Base-by-base conservation (phyloP, 1,284 basidiomycete species). In the Golubevia sp. region DNA sequence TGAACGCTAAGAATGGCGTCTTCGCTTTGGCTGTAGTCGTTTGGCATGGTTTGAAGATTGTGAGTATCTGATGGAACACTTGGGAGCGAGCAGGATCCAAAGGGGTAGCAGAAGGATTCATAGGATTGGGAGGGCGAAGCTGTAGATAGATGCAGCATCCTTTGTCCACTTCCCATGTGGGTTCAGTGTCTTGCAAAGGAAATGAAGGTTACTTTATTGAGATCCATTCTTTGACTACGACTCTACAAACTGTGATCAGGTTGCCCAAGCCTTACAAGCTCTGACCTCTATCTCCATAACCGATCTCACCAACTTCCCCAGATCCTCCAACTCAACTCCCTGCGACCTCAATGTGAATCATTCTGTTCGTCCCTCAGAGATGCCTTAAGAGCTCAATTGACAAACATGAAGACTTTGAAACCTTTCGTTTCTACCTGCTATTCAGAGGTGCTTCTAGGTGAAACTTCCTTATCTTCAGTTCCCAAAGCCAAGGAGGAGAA, bases 251-350 rank as follows among this genome's bases (percentile, higher is more conserved):
- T n/a, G n/a, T n/a, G n/a, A n/a, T n/a, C n/a, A n/a, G n/a, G n/a
- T n/a, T n/a, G n/a, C n/a, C n/a, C n/a, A n/a, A n/a, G 30, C 30
- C 5, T 34, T 34, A 34, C 2, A 24, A 24, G 53, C n/a, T 56
- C 52, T 49, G n/a, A 24, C n/a, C 23, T 49, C 25, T 59, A 15
- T 27, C 23, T 11, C 21, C 59, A 23, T 26, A 23, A 18, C 52
- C 26, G 18, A 26, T 25, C 27, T 3, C 5, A 13, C 15, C 27
- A 54, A 3, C 30, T 34, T 34, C 11, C 25, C 3, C 64, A 97
- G 94, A 91, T 97, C 70, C 89, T 99, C 1, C 96, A 99, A 86
- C 86, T 99, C 62, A 98, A 97, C 6, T 94, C 94, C 0, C 88
- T 99, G n/a, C 88, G 95, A 34, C 93, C 94, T 6, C 94, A 93